Evolutionary conservation across 2,329 filamentous ascomycete species (phyloP).

Genomic region (Plectosphaerella sp.): DNA sequence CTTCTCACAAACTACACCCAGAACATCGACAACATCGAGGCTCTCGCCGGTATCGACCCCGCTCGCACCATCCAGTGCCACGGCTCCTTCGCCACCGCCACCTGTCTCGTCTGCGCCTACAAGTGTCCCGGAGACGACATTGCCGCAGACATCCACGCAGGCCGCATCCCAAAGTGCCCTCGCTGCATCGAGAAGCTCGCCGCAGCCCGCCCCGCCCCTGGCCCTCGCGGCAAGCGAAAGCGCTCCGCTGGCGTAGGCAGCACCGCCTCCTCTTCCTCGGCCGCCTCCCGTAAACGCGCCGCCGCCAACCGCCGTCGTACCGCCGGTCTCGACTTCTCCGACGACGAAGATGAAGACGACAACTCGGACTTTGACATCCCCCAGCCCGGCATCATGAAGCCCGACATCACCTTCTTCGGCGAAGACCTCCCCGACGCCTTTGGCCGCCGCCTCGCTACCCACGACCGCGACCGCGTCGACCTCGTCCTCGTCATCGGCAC

Average conservation of each 20-base stretch:
- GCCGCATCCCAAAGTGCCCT: constrained; percentile 73
- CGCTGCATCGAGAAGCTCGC: constrained; percentile 58
- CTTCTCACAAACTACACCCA: constrained; percentile 97
- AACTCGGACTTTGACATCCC: constrained; percentile 49
- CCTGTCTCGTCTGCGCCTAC: constrained; percentile 77
- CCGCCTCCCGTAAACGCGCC: constrained; percentile 26
- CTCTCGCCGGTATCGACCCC: constrained; percentile 73
- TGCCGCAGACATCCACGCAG: constrained; percentile 72
- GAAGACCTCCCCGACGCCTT: constrained; percentile 85
- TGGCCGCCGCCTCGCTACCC: constrained; percentile 71
- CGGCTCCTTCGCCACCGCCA: constrained; percentile 89
- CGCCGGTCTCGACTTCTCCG: background rate
- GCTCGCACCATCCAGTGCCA: constrained; percentile 93
- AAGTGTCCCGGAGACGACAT: constrained; percentile 72
- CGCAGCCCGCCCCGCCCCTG: constrained; percentile 13
- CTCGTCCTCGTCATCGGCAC: constrained; percentile 95
- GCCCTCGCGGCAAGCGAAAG: constrained; percentile 29
- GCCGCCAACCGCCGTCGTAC: constrained; percentile 12
- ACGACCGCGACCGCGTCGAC: constrained; percentile 77
- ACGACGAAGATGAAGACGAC: constrained; percentile 24
- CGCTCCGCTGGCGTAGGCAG: constrained; percentile 33
- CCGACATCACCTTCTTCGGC: constrained; percentile 97
- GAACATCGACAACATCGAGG: constrained; percentile 96
- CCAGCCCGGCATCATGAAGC: constrained; percentile 81
- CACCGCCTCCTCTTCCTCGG: constrained; percentile 7